Evolutionary conservation across 371 early-diverging fungal species (phyloP).

Genomic region (Saksenaea oblongispora): DNA sequence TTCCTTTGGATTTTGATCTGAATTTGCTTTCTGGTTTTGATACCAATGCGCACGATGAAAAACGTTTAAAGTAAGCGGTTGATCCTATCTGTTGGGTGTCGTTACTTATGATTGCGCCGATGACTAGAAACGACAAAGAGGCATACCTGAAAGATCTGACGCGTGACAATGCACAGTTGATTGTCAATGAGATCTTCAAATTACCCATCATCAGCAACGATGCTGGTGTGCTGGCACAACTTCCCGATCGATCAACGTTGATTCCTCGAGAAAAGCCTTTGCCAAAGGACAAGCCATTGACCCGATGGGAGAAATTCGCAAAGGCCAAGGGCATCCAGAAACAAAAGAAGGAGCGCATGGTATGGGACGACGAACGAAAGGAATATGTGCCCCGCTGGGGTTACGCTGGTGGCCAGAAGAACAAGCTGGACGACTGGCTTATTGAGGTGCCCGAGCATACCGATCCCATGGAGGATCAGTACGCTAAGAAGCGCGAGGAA

Average conservation of each 20-base stretch:
- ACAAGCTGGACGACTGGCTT: slow-evolving; percentile 83
- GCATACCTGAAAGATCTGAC: slow-evolving; percentile 70
- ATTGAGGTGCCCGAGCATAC: slow-evolving; percentile 84
- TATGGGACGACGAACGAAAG: slow-evolving; percentile 85
- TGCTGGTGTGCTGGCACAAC: slow-evolving; percentile 77
- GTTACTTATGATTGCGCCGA: background rate
- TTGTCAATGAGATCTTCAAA: slow-evolving; percentile 88
- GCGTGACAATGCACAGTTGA: slow-evolving; percentile 84
- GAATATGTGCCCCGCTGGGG: slow-evolving; percentile 94
- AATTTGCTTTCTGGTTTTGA: slow-evolving; percentile 81
- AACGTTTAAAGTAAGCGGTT: slow-evolving; percentile 52
- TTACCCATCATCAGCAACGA: slow-evolving; percentile 74
- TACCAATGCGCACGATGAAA: slow-evolving; percentile 75
- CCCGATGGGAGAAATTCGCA: slow-evolving; percentile 99
- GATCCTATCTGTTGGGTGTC: background rate
- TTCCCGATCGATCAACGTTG: slow-evolving; percentile 69
- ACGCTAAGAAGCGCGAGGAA: slow-evolving; percentile 70
- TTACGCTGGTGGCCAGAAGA: slow-evolving; percentile 78
- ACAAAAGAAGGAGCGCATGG: slow-evolving; percentile 81
- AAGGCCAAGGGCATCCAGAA: slow-evolving; percentile 96
- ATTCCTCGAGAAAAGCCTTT: slow-evolving; percentile 93
- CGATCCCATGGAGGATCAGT: slow-evolving; percentile 89
- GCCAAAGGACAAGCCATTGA: slow-evolving; percentile 86
- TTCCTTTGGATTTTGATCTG: slow-evolving; percentile 87
- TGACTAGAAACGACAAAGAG: slow-evolving; percentile 36